Conservation (phyloP, 768 basidiomycete species). For the Tricholoma hemisulphureum region DNA sequence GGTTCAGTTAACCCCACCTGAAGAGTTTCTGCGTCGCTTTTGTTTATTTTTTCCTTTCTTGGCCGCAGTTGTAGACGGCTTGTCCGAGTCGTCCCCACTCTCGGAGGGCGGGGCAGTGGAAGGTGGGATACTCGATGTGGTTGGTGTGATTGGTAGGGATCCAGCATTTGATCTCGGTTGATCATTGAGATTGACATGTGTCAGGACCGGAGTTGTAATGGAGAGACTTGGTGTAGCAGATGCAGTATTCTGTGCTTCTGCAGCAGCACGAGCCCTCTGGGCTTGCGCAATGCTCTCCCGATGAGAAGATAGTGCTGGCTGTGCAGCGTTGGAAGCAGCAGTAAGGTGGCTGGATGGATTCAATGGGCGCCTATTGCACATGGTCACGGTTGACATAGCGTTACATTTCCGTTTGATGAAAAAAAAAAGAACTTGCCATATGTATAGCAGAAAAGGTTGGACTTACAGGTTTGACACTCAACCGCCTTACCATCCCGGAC, state of each 20-base stretch:
- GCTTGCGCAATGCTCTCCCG: neutral
- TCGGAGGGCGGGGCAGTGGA: neutral
- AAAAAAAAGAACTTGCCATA: too few relatives aligned
- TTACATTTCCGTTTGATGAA: too few relatives aligned
- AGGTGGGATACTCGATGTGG: neutral
- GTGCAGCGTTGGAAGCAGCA: neutral
- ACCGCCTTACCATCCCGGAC: too few relatives aligned
- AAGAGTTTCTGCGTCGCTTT: neutral
- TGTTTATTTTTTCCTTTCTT: neutral
- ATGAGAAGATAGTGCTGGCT: neutral
- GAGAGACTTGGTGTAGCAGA: too few relatives aligned
- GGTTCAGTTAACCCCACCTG: neutral
- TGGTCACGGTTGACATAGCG: too few relatives aligned
- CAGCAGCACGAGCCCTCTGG: neutral
- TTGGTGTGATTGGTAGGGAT: neutral
- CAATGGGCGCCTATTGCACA: neutral
- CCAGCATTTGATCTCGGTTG: neutral
- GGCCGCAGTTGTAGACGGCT: neutral
- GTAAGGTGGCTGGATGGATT: neutral
- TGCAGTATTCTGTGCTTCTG: neutral
- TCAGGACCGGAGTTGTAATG: neutral
- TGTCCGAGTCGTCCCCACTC: neutral
- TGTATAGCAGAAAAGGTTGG: too few relatives aligned
- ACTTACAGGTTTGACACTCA: too few relatives aligned
- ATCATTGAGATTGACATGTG: too few relatives aligned